A percentile compares a stretch with the other conserved stretches of the same genome.
Evolutionary conservation across 1,139 yeast genomes (phyloP).

Genomic region (Debaryomycetaceae sp.): DNA sequence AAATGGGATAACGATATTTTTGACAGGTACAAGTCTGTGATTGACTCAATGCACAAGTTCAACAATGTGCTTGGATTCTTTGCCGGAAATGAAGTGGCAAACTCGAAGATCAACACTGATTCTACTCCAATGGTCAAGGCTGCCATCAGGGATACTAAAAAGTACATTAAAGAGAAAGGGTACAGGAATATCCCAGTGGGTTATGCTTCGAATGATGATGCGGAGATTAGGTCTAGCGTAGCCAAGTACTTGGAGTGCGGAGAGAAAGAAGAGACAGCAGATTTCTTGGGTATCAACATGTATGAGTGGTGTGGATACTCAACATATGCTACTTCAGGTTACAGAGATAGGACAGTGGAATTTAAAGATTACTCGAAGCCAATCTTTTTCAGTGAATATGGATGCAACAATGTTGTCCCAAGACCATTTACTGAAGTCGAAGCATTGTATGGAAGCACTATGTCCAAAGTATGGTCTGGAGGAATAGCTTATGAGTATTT

Average conservation of each 20-base stretch:
- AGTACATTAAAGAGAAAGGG: conserved; percentile 37
- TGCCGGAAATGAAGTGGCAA: conserved; percentile 63
- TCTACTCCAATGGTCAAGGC: conserved; percentile 64
- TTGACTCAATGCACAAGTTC: conserved; percentile 48
- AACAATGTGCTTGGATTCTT: conserved; percentile 53
- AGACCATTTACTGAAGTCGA: conserved; percentile 55
- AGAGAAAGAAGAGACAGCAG: conserved; percentile 21
- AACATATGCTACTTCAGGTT: conserved; percentile 53
- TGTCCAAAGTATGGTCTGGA: conserved; percentile 42
- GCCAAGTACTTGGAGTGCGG: conserved; percentile 53
- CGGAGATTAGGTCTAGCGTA: conserved; percentile 42
- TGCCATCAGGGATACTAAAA: conserved; percentile 55
- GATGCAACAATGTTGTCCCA: conserved; percentile 52
- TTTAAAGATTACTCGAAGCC: conserved; percentile 50
- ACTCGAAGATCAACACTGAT: conserved; percentile 43
- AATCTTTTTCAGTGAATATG: conserved; percentile 59
- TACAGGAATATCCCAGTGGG: conserved; percentile 60
- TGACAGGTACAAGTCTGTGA: conserved; percentile 43
- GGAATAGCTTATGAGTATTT: conserved; percentile 41
- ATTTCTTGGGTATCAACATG: conserved; percentile 57
- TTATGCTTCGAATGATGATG: conserved; percentile 59
- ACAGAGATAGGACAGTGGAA: conserved; percentile 50
- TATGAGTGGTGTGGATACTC: conserved; percentile 72
- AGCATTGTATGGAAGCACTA: conserved; percentile 31
- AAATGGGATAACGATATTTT: conserved; percentile 40